Base-by-base conservation (phyloP, 2,329 filamentous ascomycete genomes). In the Monilinia fructigena region DNA sequence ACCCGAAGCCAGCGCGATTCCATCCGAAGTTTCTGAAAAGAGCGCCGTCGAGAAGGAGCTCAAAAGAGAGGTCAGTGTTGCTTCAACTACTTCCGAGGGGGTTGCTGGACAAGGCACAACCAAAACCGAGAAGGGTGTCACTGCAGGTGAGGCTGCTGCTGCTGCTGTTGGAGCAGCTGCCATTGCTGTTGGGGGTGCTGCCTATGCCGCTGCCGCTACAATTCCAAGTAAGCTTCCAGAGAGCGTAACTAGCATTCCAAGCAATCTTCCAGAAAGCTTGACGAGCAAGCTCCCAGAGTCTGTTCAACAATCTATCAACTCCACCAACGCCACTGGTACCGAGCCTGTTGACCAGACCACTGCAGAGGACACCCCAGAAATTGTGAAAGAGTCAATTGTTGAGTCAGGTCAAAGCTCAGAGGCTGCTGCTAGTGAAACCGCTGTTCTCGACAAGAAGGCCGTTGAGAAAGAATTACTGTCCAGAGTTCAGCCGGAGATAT, bases 401-500 rank as follows among this genome's bases (percentile, higher is more conserved):
- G 81, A 84, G 73, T 83, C 89, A 28, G 84, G 86, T 65, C 77
- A 82, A 73, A 82, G 80, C 68, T 89, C 91, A 11, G 92, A 95
- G 78, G 91, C 91, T 45, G 85, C 89, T 47, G 84, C 85, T 65
- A 89, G 87, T 77, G 80, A 86, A 1, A 82, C 83, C 65, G 89
- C 88, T 23, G 90, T 95, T 8, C 79, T 84, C 69, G 90, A 93
- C 72, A 95, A 95, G 85, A 86, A 85, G 76, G 83, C 81, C 12
- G 82, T 93, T 6, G 92, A 96, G 80, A 78, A 85, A 35, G 89
- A 96, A 79, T 82, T 96, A 11, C 80, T 93, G 58, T 82, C 86
- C 70, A 85, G 90, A 76, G 82, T 88, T 68, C 81, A 83, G 76
- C 75, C 78, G 23, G 72, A 75, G 63, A 74, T 70, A 18, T 70